Conservation (phyloP, 805 yeast genomes). For the Candida sithepensis region DNA sequence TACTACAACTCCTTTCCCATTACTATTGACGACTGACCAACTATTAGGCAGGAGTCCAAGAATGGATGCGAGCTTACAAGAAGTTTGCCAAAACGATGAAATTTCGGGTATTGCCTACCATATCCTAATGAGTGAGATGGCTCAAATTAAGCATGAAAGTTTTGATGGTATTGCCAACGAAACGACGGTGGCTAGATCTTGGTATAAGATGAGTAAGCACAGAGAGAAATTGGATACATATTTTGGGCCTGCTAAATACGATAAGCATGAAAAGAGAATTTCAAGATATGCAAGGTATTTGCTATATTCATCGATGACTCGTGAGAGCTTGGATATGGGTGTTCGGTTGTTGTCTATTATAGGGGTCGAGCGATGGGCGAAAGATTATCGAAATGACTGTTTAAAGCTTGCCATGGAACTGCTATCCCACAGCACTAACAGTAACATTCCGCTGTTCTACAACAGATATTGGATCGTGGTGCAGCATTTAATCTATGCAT, state of each 20-base stretch:
- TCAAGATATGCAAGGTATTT: slow-evolving; percentile 20
- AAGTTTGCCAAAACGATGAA: slow-evolving; percentile 14
- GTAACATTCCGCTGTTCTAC: slow-evolving; percentile 18
- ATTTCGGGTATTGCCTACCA: slow-evolving; percentile 21
- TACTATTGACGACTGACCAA: slow-evolving; percentile 13
- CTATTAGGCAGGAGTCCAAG: slow-evolving; percentile 6
- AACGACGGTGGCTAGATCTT: slow-evolving; percentile 6
- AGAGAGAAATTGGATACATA: slow-evolving; percentile 8
- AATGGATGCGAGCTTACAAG: slow-evolving; percentile 3
- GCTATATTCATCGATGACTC: slow-evolving; percentile 21
- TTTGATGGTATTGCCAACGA: slow-evolving; percentile 5
- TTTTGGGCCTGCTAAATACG: slow-evolving; percentile 7
- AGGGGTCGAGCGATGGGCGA: slow-evolving; percentile 20
- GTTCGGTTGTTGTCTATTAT: slow-evolving; percentile 17
- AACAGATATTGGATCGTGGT: slow-evolving; percentile 25
- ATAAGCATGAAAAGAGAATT: slow-evolving; percentile 6
- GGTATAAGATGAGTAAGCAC: slow-evolving; percentile 14
- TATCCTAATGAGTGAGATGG: slow-evolving; percentile 19
- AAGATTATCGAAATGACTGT: slow-evolving; percentile 19
- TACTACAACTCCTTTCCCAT: slow-evolving; percentile 20
- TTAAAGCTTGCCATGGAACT: slow-evolving; percentile 14
- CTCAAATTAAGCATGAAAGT: slow-evolving; percentile 21
- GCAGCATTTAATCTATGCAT: slow-evolving; percentile 25
- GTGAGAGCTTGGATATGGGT: slow-evolving; percentile 23
- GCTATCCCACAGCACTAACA: slow-evolving; percentile 17